These are phyloP conservation scores for Pyrrhoderma noxium DNA, from an alignment of 1,284 basidiomycete species.

Conservation along the genomic window DNA sequence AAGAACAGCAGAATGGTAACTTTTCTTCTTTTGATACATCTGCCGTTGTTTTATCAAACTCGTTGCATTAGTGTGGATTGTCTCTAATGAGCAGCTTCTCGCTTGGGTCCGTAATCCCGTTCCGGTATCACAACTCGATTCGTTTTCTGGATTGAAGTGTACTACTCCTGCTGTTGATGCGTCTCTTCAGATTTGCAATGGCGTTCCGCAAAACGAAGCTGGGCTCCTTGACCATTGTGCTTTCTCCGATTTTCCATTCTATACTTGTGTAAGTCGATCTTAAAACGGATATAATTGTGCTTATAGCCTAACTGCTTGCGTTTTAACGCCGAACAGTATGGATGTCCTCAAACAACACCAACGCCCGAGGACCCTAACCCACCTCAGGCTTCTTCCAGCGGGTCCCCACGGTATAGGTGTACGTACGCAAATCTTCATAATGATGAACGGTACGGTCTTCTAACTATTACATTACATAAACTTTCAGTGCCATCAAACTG, in stretches of 20 bases:
- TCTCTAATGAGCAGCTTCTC: slow-evolving; percentile 67
- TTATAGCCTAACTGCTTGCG: neutral
- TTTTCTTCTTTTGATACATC: too few species aligned
- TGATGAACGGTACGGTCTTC: slow-evolving; percentile 3
- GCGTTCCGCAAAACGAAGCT: slow-evolving; percentile 55
- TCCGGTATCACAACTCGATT: slow-evolving; percentile 51
- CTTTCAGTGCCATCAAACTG: slow-evolving; percentile 64
- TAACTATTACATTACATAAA: neutral
- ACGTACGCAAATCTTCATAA: slow-evolving; percentile 24
- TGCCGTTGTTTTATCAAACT: neutral
- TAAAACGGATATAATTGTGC: too few species aligned
- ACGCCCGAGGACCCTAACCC: slow-evolving; percentile 59
- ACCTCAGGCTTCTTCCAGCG: slow-evolving; percentile 37
- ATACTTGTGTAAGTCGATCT: slow-evolving; percentile 52
- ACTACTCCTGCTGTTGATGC: slow-evolving; percentile 49
- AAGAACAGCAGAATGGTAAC: slow-evolving; percentile 58
- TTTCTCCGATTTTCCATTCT: slow-evolving; percentile 72
- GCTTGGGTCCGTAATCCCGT: slow-evolving; percentile 71
- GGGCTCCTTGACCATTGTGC: slow-evolving; percentile 55
- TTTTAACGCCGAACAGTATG: slow-evolving; percentile 42
- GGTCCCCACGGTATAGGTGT: slow-evolving; percentile 46
- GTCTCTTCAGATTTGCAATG: slow-evolving; percentile 61
- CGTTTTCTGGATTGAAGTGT: slow-evolving; percentile 51
- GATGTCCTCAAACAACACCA: slow-evolving; percentile 54
- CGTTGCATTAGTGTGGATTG: slow-evolving; percentile 57